Conservation (phyloP, 1,284 basidiomycete species). For the Somion occarium region DNA sequence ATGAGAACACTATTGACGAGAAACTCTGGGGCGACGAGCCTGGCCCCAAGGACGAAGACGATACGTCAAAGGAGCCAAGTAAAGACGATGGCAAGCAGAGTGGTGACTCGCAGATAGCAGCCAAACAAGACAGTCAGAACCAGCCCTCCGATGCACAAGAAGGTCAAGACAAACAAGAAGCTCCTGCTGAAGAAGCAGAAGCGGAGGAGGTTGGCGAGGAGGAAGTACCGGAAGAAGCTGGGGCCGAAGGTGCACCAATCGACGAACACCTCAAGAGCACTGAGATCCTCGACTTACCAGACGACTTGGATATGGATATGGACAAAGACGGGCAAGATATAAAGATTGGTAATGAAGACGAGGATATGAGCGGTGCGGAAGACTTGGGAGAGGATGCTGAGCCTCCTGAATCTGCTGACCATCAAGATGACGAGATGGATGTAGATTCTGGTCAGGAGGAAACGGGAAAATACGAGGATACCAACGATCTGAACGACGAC, state of each 20-base stretch:
- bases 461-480: constrained; percentile 16
- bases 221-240: constrained; percentile 31
- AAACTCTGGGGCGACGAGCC: constrained; percentile 87
- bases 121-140: constrained; percentile 65
- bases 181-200: constrained; percentile 32
- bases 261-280: constrained; percentile 73
- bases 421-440: constrained; percentile 6
- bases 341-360: constrained; percentile 32
- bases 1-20: constrained; percentile 89
- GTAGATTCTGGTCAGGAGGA: constrained; percentile 22
- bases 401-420: constrained; percentile 13
- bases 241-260: constrained; percentile 59
- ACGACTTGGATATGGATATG: constrained; percentile 67
- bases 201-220: constrained; percentile 22
- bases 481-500: constrained; percentile 18
- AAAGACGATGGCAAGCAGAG: constrained; percentile 47
- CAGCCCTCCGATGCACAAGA: constrained; percentile 32
- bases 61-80: constrained; percentile 48
- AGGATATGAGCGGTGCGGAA: constrained; percentile 15
- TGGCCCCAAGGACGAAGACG: constrained; percentile 43
- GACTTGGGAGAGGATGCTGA: constrained; percentile 16
- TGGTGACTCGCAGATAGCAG: constrained; percentile 66
- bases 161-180: constrained; percentile 27
- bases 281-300: constrained; percentile 79
- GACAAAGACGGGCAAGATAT: constrained; percentile 28